Percentiles rank a stretch among this genome's conserved stretches.
These are phyloP conservation scores for Violaceomyces palustris DNA, from an alignment of 1,284 basidiomycete genomes.

Conservation along the genomic window DNA sequence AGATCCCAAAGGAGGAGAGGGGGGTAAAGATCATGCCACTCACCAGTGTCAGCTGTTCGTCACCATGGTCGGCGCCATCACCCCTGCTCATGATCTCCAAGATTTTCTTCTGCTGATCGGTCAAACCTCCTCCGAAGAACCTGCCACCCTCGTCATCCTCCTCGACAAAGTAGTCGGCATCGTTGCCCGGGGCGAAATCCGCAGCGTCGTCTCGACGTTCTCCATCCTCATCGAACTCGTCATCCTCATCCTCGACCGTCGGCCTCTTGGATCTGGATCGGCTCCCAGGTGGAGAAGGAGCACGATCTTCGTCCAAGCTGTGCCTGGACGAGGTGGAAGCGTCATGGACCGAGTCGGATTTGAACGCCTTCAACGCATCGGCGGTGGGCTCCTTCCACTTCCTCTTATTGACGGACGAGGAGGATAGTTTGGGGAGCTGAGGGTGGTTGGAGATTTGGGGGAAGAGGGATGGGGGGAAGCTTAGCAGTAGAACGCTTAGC, in stretches of 20 bases:
- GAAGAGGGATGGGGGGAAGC: neutral
- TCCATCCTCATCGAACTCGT: constrained; percentile 6
- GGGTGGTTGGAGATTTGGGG: neutral
- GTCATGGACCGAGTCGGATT: too few relatives aligned
- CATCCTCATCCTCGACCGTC: constrained; percentile 13
- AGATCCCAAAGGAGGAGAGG: too few relatives aligned
- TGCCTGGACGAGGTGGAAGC: constrained; percentile 5
- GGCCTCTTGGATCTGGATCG: too few relatives aligned
- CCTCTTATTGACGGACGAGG: constrained; percentile 44
- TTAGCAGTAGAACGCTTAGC: too few relatives aligned
- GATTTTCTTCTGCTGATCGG: constrained; percentile 42
- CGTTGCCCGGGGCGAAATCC: constrained; percentile 8
- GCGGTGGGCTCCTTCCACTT: constrained; percentile 36
- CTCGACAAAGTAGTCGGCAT: constrained; percentile 32
- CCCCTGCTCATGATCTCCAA: constrained; percentile 44
- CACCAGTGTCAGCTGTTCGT: constrained; percentile 3
- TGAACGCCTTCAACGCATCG: constrained; percentile 8
- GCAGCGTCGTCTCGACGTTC: constrained; percentile 2
- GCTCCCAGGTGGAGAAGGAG: too few relatives aligned
- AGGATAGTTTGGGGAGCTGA: constrained; percentile 41
- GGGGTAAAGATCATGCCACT: neutral
- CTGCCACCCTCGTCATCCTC: constrained; percentile 48
- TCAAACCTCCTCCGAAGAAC: constrained; percentile 50
- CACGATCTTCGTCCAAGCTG: constrained; percentile 4
- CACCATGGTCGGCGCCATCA: constrained; percentile 3